Percentiles rank a stretch among this genome's conserved stretches.
Evolutionary conservation across 129 eudicot genomes (phyloP).

Genomic region (Artemisia argyi): DNA sequence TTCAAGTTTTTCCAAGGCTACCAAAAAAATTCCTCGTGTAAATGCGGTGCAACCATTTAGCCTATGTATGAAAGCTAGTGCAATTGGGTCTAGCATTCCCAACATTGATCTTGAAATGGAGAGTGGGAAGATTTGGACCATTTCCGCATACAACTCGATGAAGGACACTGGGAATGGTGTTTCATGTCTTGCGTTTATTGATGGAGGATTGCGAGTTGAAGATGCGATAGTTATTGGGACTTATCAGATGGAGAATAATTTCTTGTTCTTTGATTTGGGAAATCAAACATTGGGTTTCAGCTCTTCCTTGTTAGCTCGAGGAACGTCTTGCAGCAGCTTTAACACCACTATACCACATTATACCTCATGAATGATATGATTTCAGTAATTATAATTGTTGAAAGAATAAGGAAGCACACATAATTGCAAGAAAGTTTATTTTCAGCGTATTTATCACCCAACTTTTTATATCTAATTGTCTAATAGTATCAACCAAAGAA

Average conservation of each 20-base stretch:
- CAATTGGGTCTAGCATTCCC: constrained; percentile 22
- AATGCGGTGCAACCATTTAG: constrained; percentile 29
- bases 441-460: too few species aligned
- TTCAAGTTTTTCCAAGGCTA: constrained; percentile 19
- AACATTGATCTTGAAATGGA: constrained; percentile 31
- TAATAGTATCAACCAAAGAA: too few species aligned
- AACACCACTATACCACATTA: constrained; percentile 28
- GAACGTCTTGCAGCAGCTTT: constrained; percentile 45
- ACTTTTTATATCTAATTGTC: too few species aligned
- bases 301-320: constrained; percentile 29
- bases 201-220: constrained; percentile 31
- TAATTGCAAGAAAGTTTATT: too few species aligned
- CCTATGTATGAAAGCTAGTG: constrained; percentile 36
- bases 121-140: constrained; percentile 41
- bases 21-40: constrained; percentile 25
- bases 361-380: not conserved
- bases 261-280: constrained; percentile 39
- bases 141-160: constrained; percentile 36
- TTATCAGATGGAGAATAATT: constrained; percentile 46
- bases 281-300: constrained; percentile 49
- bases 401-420: constrained; percentile 2
- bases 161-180: constrained; percentile 25
- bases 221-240: constrained; percentile 39
- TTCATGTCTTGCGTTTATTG: constrained; percentile 40
- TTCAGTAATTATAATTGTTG: not conserved